Percentiles rank a stretch among this genome's conserved stretches.
These are phyloP conservation scores for Hansenula lynferdii DNA, from an alignment of 1,139 yeast genomes.

Conservation along the genomic window DNA sequence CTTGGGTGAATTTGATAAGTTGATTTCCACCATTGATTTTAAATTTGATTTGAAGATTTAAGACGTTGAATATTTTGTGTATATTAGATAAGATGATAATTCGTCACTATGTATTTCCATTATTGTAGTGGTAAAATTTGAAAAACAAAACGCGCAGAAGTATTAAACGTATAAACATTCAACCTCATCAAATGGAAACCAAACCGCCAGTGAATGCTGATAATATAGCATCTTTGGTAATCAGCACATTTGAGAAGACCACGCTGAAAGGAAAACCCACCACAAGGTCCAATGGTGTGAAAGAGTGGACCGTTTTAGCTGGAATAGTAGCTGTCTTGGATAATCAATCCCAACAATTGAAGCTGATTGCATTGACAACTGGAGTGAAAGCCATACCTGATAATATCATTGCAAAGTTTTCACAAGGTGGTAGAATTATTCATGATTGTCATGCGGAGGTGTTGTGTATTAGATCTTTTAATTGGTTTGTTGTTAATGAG, in stretches of 20 bases:
- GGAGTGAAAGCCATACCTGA: conserved; percentile 82
- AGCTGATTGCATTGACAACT: conserved; percentile 56
- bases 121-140: not conserved
- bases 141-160: too few species aligned
- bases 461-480: conserved; percentile 64
- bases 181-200: conserved; percentile 2
- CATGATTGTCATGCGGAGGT: conserved; percentile 94
- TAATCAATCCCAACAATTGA: conserved; percentile 16
- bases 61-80: not conserved
- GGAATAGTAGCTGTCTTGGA: conserved; percentile 52
- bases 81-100: conserved; percentile 25
- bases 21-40: conserved; percentile 40
- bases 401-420: conserved; percentile 26
- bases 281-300: conserved; percentile 52
- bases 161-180: too few species aligned
- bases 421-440: conserved; percentile 48
- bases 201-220: conserved; percentile 2
- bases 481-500: conserved; percentile 36
- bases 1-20: conserved; percentile 41
- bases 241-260: not conserved
- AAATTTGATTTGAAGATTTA: conserved; percentile 26
- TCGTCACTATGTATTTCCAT: too few species aligned
- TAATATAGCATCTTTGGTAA: conserved; percentile 4
- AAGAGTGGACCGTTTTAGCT: conserved; percentile 85
- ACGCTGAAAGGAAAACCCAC: conserved; percentile 45